Evolutionary conservation across 768 basidiomycete genomes (phyloP).

Genomic region (Collybia nuda): DNA sequence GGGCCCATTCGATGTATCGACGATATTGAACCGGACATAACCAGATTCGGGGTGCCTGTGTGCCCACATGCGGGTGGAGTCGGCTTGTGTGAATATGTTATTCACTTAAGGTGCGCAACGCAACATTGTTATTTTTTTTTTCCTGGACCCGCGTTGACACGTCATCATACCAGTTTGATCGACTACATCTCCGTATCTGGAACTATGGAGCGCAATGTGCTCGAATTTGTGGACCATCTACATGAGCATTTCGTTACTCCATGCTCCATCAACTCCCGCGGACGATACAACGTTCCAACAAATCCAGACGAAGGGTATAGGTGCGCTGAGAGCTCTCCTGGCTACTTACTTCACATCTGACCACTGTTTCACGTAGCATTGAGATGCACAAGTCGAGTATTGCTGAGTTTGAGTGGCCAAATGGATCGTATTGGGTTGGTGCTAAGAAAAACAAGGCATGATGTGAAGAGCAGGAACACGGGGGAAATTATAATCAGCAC

Average conservation of each 20-base stretch:
- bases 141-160: background rate
- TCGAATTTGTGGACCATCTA: conserved; percentile 88
- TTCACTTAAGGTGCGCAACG: conserved; percentile 62
- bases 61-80: conserved; percentile 97
- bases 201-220: conserved; percentile 90
- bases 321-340: conserved; percentile 28
- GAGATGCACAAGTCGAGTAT: conserved; percentile 86
- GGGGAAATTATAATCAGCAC: too few relatives aligned
- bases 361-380: conserved; percentile 51
- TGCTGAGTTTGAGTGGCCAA: conserved; percentile 82
- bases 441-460: conserved; percentile 5
- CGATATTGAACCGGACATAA: background rate
- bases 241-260: conserved; percentile 93
- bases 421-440: conserved; percentile 77
- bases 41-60: conserved; percentile 78
- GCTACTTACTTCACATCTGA: background rate
- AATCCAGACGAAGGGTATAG: conserved; percentile 81
- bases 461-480: background rate
- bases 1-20: background rate
- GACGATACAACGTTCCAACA: conserved; percentile 84
- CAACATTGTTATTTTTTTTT: background rate
- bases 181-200: conserved; percentile 94
- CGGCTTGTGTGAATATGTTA: conserved; percentile 90
- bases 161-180: conserved; percentile 56
- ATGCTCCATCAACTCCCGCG: conserved; percentile 81